Conservation (phyloP, 306 rosid species). For the Glycine soja region DNA sequence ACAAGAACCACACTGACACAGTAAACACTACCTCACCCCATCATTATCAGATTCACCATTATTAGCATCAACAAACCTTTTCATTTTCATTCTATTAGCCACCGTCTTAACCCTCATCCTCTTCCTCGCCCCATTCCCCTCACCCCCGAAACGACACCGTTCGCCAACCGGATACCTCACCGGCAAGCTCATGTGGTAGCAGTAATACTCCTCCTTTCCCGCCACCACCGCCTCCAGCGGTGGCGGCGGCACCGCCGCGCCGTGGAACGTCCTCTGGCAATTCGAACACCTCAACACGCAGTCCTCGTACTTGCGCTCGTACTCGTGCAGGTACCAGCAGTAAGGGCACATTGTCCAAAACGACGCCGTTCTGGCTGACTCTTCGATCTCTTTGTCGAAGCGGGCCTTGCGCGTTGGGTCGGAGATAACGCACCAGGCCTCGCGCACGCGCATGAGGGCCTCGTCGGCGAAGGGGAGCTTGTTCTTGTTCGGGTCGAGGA, state of each 20-base stretch:
- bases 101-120: slow-evolving; percentile 52
- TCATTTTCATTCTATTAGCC: slow-evolving; percentile 47
- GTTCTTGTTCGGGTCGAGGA: slow-evolving; percentile 56
- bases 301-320: slow-evolving; percentile 59
- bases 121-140: slow-evolving; percentile 33
- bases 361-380: too few species aligned
- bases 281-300: slow-evolving; percentile 66
- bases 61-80: slow-evolving; percentile 20
- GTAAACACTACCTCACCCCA: not conserved
- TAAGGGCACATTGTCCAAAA: slow-evolving; percentile 87
- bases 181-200: slow-evolving; percentile 50
- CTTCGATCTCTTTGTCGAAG: slow-evolving; percentile 39
- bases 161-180: slow-evolving; percentile 40
- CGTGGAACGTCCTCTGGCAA: slow-evolving; percentile 70
- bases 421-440: slow-evolving; percentile 65
- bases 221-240: slow-evolving; percentile 46
- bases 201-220: slow-evolving; percentile 67
- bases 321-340: slow-evolving; percentile 69
- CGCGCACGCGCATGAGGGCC: slow-evolving; percentile 54
- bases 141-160: not conserved
- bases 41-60: slow-evolving; percentile 19
- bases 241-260: slow-evolving; percentile 63
- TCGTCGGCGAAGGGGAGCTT: slow-evolving; percentile 48
- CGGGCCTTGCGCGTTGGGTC: slow-evolving; percentile 44
- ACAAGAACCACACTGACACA: not conserved